Evolutionary conservation across 257 asterid species (phyloP).

Genomic region (Ilex asprella): DNA sequence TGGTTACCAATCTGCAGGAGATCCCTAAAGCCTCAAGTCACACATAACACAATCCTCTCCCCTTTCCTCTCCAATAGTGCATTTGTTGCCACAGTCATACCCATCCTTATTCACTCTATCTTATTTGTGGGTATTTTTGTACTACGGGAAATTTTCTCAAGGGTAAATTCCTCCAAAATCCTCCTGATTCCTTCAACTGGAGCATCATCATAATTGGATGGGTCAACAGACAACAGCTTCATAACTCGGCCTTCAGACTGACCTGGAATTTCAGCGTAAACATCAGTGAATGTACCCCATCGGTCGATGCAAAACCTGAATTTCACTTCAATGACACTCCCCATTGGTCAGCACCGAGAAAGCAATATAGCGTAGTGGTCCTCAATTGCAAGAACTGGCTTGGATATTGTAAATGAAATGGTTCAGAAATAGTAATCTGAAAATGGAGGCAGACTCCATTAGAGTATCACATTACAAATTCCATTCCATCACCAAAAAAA

Average conservation of each 20-base stretch:
- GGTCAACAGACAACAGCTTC: slow-evolving; percentile 94
- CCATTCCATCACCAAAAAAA: too few species aligned
- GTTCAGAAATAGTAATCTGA: slow-evolving; percentile 16
- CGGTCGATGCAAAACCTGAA: slow-evolving; percentile 86
- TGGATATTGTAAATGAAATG: slow-evolving; percentile 6
- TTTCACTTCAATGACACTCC: slow-evolving; percentile 45
- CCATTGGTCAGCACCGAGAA: slow-evolving; percentile 34
- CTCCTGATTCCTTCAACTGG: slow-evolving; percentile 96
- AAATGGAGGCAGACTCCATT: too few species aligned
- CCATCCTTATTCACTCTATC: slow-evolving; percentile 98
- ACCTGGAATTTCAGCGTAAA: slow-evolving; percentile 93
- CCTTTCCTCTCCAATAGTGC: slow-evolving; percentile 93
- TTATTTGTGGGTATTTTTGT: slow-evolving; percentile 83
- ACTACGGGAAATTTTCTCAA: slow-evolving; percentile 60
- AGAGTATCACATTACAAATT: too few species aligned
- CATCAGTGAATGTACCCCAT: slow-evolving; percentile 98
- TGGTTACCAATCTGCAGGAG: slow-evolving; percentile 91
- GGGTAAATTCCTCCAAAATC: slow-evolving; percentile 78
- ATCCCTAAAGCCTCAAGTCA: slow-evolving; percentile 78
- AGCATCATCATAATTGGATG: slow-evolving; percentile 91
- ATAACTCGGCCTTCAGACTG: slow-evolving; percentile 72
- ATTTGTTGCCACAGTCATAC: slow-evolving; percentile 96
- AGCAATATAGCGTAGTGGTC: slow-evolving; percentile 1
- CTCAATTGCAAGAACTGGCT: slow-evolving; percentile 4
- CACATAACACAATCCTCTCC: slow-evolving; percentile 87